These are phyloP conservation scores for Samsoniella hepiali DNA, from an alignment of 2,329 filamentous ascomycete genomes.

Conservation along the genomic window DNA sequence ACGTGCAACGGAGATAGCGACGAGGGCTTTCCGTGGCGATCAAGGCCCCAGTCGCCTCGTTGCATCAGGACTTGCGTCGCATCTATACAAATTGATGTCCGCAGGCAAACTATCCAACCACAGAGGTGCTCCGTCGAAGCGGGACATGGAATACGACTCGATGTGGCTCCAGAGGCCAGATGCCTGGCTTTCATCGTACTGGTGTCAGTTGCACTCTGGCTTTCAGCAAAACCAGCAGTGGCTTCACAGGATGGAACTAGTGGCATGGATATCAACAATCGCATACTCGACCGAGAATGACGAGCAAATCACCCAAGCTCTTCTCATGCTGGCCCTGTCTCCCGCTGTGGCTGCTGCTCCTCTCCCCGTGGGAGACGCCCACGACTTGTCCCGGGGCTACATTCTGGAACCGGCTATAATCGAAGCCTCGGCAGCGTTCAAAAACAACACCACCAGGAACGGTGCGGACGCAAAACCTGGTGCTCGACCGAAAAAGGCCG, in stretches of 20 bases:
- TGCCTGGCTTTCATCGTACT: constrained; percentile 12
- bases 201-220: constrained; percentile 23
- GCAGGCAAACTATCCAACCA: not conserved
- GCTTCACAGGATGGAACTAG: constrained; percentile 22
- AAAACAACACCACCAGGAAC: not conserved
- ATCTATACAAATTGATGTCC: constrained; percentile 3
- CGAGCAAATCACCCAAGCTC: constrained; percentile 19
- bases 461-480: not conserved
- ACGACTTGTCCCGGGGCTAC: constrained; percentile 12
- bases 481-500: not conserved
- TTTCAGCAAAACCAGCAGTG: constrained; percentile 19
- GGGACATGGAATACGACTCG: constrained; percentile 21
- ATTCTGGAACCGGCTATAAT: not conserved
- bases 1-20: not conserved
- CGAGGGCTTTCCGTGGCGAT: not conserved
- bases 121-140: not conserved
- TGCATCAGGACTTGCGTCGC: not conserved
- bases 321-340: constrained; percentile 19
- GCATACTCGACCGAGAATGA: constrained; percentile 19
- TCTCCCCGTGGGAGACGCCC: not conserved
- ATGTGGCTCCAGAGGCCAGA: constrained; percentile 19
- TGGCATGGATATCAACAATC: constrained; percentile 23
- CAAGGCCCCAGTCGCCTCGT: not conserved
- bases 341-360: not conserved
- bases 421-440: not conserved